Conservation (phyloP, 2,329 filamentous ascomycete genomes). For the Monosporascus sp. region DNA sequence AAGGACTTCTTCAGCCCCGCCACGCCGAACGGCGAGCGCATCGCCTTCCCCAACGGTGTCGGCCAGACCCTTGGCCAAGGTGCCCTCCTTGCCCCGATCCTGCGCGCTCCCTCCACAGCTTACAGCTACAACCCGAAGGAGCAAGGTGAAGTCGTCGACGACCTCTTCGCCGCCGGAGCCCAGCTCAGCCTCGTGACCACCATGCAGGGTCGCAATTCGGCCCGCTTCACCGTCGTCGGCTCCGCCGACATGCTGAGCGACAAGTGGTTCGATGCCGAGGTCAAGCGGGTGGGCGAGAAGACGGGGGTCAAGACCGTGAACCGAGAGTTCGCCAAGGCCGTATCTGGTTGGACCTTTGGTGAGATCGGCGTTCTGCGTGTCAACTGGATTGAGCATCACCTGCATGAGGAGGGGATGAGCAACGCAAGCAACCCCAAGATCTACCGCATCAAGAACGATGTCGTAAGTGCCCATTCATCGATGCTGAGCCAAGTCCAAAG, state of each 20-base stretch:
- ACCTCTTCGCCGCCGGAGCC: constrained; percentile 76
- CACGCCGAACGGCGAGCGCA: constrained; percentile 44
- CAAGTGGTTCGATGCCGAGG: constrained; percentile 79
- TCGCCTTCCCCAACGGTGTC: constrained; percentile 78
- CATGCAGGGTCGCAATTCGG: constrained; percentile 89
- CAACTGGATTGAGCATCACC: constrained; percentile 74
- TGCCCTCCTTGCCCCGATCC: constrained; percentile 72
- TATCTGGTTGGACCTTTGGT: constrained; percentile 95
- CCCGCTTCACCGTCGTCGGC: constrained; percentile 79
- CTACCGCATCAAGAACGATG: constrained; percentile 94
- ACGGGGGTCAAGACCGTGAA: constrained; percentile 64
- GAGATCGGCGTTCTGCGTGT: constrained; percentile 87
- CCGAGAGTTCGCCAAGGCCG: constrained; percentile 74
- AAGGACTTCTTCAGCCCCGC: constrained; percentile 72
- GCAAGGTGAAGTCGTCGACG: constrained; percentile 65
- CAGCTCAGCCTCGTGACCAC: constrained; percentile 83
- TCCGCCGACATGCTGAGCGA: constrained; percentile 84
- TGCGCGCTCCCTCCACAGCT: constrained; percentile 76
- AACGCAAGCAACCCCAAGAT: constrained; percentile 74
- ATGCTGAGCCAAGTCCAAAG: background rate
- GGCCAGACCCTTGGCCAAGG: constrained; percentile 78
- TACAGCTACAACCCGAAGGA: constrained; percentile 96
- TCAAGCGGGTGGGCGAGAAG: constrained; percentile 52
- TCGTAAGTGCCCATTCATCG: constrained; percentile 56
- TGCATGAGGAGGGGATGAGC: constrained; percentile 47